Evolutionary conservation across 2,329 filamentous ascomycete species (phyloP).

Genomic region (Didymella sp.): DNA sequence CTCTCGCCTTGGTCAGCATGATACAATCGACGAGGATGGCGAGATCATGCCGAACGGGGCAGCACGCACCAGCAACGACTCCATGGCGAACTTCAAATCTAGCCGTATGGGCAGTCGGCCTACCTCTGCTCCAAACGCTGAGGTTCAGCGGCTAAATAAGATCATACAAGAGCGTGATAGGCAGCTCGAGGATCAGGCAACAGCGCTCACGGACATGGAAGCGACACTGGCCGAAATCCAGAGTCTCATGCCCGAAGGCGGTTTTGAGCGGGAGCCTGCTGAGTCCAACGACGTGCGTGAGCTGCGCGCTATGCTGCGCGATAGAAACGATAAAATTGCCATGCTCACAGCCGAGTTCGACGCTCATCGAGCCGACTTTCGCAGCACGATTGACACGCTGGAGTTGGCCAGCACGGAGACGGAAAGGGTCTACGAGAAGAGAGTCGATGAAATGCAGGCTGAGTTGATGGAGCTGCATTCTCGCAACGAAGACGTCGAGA

Average conservation of each 20-base stretch:
- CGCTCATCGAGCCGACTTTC: constrained; percentile 90
- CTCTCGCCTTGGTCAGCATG: constrained; percentile 55
- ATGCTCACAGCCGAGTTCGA: constrained; percentile 95
- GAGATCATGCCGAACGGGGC: constrained; percentile 60
- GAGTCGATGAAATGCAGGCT: constrained; percentile 82
- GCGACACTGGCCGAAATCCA: constrained; percentile 82
- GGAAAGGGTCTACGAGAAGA: constrained; percentile 92
- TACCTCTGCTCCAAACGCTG: constrained; percentile 60
- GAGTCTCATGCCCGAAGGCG: constrained; percentile 66
- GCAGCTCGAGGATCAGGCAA: constrained; percentile 87
- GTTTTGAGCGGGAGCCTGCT: constrained; percentile 59
- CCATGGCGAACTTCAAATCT: constrained; percentile 54
- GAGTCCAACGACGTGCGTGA: constrained; percentile 71
- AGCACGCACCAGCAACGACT: constrained; percentile 61
- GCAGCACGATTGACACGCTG: constrained; percentile 94
- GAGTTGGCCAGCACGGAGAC: constrained; percentile 96
- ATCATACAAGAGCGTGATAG: constrained; percentile 84
- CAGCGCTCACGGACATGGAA: constrained; percentile 88
- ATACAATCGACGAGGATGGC: constrained; percentile 50
- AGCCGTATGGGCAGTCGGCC: constrained; percentile 38
- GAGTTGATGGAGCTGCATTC: constrained; percentile 85
- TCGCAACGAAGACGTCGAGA: constrained; percentile 86
- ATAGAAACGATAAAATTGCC: constrained; percentile 97
- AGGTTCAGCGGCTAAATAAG: constrained; percentile 73
- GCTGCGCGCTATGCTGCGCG: constrained; percentile 80